phyloP scores from a whole-genome alignment of 495 filamentous ascomycete species.

The Elasticomyces elasticus region DNA sequence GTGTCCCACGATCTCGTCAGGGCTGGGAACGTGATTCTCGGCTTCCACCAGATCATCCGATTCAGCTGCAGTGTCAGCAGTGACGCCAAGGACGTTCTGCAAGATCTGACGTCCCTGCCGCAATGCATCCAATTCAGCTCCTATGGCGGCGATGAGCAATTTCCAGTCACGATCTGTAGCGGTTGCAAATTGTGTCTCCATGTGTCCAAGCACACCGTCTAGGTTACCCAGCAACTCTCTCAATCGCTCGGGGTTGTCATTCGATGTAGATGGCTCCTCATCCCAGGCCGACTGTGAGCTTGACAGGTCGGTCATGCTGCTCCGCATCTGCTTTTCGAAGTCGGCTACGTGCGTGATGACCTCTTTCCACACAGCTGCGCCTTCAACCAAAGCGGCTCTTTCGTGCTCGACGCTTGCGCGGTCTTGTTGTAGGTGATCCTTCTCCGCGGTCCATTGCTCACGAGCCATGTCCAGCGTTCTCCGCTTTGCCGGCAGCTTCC shows the following conservation, averaged over 20 bases:
- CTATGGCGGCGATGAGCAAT: constrained; percentile 74
- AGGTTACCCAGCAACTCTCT: constrained; percentile 45
- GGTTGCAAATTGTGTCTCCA: constrained; percentile 52
- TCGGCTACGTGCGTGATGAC: constrained; percentile 51
- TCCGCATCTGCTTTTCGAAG: constrained; percentile 57
- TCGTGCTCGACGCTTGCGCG: constrained; percentile 57
- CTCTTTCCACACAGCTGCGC: constrained; percentile 68
- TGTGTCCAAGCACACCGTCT: constrained; percentile 42
- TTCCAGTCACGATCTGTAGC: constrained; percentile 70
- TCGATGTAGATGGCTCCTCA: not conserved
- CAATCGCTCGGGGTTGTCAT: constrained; percentile 23
- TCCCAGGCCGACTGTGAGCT: constrained; percentile 7
- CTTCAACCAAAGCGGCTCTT: constrained; percentile 69
- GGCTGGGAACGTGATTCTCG: not conserved
- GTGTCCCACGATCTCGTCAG: not conserved
- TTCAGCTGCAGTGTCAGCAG: constrained; percentile 1
- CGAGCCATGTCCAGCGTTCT: constrained; percentile 68
- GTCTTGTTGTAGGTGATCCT: constrained; percentile 45
- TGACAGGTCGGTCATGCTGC: constrained; percentile 39
- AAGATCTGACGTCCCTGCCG: constrained; percentile 58
- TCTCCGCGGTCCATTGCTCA: constrained; percentile 64
- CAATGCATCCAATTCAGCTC: constrained; percentile 80
- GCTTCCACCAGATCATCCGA: not conserved
- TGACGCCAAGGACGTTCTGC: constrained; percentile 36
- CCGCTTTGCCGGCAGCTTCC: constrained; percentile 51